Percentiles rank a stretch among this genome's conserved stretches.
phyloP scores from a whole-genome alignment of 306 rosid genomes.

The Vicia faba region DNA sequence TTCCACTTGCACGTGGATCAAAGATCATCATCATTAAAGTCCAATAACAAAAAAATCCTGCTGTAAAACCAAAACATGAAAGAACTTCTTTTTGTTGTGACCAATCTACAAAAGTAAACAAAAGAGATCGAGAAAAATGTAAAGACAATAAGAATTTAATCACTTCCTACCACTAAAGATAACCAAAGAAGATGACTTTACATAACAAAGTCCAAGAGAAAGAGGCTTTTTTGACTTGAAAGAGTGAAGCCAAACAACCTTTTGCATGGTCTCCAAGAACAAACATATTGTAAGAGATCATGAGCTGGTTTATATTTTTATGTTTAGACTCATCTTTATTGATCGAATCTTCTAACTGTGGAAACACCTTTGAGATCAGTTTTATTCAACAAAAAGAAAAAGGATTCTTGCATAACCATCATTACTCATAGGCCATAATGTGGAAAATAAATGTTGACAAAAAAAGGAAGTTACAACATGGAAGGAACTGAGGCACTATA shows the following conservation, averaged over 20 bases:
- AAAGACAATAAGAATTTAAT: slow-evolving; percentile 35
- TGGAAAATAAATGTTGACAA: not conserved
- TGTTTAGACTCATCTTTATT: slow-evolving; percentile 63
- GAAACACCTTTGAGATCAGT: slow-evolving; percentile 36
- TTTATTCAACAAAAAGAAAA: slow-evolving; percentile 44
- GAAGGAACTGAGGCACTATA: slow-evolving; percentile 50
- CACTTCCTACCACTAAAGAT: slow-evolving; percentile 23
- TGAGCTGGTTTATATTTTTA: slow-evolving; percentile 64
- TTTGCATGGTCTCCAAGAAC: slow-evolving; percentile 95
- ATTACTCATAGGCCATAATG: slow-evolving; percentile 46
- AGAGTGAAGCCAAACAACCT: slow-evolving; percentile 63
- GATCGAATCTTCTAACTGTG: slow-evolving; percentile 74
- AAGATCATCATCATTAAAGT: slow-evolving; percentile 42
- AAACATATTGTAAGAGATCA: slow-evolving; percentile 41
- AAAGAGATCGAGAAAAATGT: slow-evolving; percentile 33
- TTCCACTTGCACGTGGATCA: slow-evolving; percentile 67
- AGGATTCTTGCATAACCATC: slow-evolving; percentile 48
- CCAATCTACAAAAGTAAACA: slow-evolving; percentile 47
- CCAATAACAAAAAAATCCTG: slow-evolving; percentile 44
- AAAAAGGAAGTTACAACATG: slow-evolving; percentile 34
- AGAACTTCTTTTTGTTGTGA: slow-evolving; percentile 39
- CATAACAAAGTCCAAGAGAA: slow-evolving; percentile 29
- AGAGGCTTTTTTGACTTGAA: slow-evolving; percentile 59
- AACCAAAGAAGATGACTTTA: slow-evolving; percentile 45
- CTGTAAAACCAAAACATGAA: slow-evolving; percentile 53